These are phyloP conservation scores for Saccharomycopsis fermentans DNA, from an alignment of 805 yeast species.

Conservation along the genomic window DNA sequence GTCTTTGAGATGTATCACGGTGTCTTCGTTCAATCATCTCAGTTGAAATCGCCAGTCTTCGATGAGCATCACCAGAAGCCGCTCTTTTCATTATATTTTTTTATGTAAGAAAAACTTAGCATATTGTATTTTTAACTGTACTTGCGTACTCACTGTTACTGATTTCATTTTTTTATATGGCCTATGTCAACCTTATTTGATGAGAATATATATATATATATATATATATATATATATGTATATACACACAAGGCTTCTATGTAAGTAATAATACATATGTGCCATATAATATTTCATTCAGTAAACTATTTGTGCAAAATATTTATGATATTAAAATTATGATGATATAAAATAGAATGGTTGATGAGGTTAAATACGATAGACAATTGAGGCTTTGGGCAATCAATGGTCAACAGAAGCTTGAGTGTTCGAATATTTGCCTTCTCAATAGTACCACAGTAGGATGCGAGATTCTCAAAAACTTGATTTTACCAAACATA, in stretches of 20 bases:
- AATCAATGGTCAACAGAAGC: constrained; percentile 52
- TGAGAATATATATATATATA: too few relatives aligned
- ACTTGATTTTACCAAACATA: constrained; percentile 65
- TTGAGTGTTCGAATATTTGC: constrained; percentile 50
- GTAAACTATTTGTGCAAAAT: neutral
- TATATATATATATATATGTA: too few relatives aligned
- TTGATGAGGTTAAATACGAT: constrained; percentile 51
- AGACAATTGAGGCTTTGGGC: constrained; percentile 89
- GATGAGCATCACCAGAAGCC: neutral
- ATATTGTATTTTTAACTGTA: neutral
- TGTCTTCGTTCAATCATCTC: too few relatives aligned
- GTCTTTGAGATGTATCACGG: too few relatives aligned
- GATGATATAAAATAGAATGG: neutral
- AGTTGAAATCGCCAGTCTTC: neutral
- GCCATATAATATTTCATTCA: too few relatives aligned
- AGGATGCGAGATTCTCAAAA: constrained; percentile 64
- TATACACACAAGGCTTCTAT: neutral
- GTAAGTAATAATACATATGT: too few relatives aligned
- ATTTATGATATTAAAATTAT: neutral
- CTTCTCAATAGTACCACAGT: constrained; percentile 47
- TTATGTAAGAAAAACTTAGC: neutral
- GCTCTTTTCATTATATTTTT: neutral
- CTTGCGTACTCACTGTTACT: neutral
- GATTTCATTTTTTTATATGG: neutral
- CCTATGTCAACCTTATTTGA: neutral